Base-by-base conservation (phyloP, 352 stramenopile species). In the Pythium rishiriense region DNA sequence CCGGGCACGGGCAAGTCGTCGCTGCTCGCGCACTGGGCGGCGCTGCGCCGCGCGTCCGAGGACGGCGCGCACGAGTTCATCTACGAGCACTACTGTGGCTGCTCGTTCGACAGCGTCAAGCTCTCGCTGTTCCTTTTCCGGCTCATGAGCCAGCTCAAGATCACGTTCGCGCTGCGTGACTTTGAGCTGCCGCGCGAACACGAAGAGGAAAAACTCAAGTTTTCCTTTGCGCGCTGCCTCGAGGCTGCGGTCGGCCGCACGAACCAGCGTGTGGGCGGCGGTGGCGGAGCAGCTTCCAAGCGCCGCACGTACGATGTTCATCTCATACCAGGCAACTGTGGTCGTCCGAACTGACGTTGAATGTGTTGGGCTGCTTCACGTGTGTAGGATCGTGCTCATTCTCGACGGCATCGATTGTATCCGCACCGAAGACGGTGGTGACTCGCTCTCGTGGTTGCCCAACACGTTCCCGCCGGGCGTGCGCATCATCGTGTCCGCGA, bases 171-270 rank as follows among this genome's bases (percentile, higher is more conserved):
- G 9, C 76, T 94, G n/a, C 74, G 78, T 0, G 86, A 94, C 25
- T 94, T 94, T 53, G 86, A 94, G 53, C 70, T 93, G 8, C 84
- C 84, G 12, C 79, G 69, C 28, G 84, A 92, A 26, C 78, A 93
- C 62, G 84, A 94, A 43, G 86, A 94, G 60, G 84, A 94, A 53
- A 93, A 93, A 59, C 78, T 94, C 64, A 93, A 92, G 62, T 94
- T 93, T 24, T 93, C 86, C 0, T 83, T 94, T 22, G 81, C 67
- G 24, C 77, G 86, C 9, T 94, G 86, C 49, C 75, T 94, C 24
- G 84, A 93, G 59, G 83, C 79, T 25, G 86, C 81, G 1, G 77
- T 86, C 8, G 74, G 81, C 56, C 76, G 54, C 70, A 66, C 29
- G 48, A 87, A n/a, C 68, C 35, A 67, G 47, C 45, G 46, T 19